phyloP scores from a whole-genome alignment of 1,284 basidiomycete species.

The Leccinum fuscescens region DNA sequence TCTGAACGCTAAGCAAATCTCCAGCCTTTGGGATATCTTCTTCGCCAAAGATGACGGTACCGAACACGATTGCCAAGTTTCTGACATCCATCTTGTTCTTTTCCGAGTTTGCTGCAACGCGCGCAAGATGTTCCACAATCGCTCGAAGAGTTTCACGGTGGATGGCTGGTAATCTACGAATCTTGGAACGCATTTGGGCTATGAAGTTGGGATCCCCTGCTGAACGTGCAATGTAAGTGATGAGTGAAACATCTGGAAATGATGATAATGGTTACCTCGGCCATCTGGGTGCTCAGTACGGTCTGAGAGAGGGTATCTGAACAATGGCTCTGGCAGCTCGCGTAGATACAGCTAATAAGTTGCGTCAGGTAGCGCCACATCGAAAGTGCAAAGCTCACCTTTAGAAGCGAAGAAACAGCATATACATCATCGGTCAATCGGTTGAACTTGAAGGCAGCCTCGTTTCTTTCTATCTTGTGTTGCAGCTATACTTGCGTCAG shows the following conservation, averaged over 20 bases:
- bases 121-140: slow-evolving; percentile 85
- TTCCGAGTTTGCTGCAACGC: slow-evolving; percentile 66
- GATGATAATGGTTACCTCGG: slow-evolving; percentile 47
- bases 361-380: slow-evolving; percentile 12
- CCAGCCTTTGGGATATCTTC: slow-evolving; percentile 78
- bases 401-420: slow-evolving; percentile 88
- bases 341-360: slow-evolving; percentile 74
- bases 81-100: slow-evolving; percentile 95
- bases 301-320: slow-evolving; percentile 81
- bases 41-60: slow-evolving; percentile 84
- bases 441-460: slow-evolving; percentile 80
- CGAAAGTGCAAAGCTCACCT: slow-evolving; percentile 49
- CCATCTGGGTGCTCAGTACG: slow-evolving; percentile 81
- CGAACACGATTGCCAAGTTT: slow-evolving; percentile 86
- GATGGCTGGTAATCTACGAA: slow-evolving; percentile 80
- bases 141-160: slow-evolving; percentile 89
- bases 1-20: slow-evolving; percentile 71
- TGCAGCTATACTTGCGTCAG: slow-evolving; percentile 56
- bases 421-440: slow-evolving; percentile 79
- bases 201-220: slow-evolving; percentile 74
- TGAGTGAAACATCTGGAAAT: neutral
- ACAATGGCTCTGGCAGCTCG: slow-evolving; percentile 91
- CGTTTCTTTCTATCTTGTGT: slow-evolving; percentile 88
- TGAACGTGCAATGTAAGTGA: slow-evolving; percentile 29
- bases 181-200: slow-evolving; percentile 72